Percentiles rank a stretch among this genome's conserved stretches.
phyloP scores from a whole-genome alignment of 495 filamentous ascomycete genomes.

The Penicillium samsonianum region DNA sequence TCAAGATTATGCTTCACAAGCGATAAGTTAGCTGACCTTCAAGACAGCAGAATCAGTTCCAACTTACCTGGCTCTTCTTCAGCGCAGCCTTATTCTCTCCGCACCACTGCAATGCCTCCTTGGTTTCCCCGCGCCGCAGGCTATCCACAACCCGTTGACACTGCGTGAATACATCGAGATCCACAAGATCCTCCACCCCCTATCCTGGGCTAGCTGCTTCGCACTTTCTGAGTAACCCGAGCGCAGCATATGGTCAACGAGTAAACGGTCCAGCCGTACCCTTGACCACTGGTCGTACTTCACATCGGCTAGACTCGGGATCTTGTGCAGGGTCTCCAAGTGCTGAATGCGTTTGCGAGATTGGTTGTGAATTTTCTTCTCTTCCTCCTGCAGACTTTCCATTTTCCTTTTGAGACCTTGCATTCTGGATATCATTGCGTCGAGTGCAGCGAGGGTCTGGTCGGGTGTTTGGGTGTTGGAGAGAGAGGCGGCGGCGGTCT shows the following conservation, averaged over 20 bases:
- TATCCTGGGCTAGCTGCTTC: conserved; percentile 67
- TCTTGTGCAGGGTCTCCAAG: conserved; percentile 72
- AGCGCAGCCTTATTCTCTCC: conserved; percentile 85
- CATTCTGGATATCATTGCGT: conserved; percentile 81
- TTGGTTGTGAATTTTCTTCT: conserved; percentile 69
- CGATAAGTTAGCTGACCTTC: conserved; percentile 24
- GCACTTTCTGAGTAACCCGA: conserved; percentile 82
- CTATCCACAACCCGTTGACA: conserved; percentile 74
- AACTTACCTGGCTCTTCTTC: conserved; percentile 75
- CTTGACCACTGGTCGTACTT: conserved; percentile 92
- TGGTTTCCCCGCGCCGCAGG: conserved; percentile 67
- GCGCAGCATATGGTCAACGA: conserved; percentile 88
- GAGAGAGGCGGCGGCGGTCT: conserved; percentile 66
- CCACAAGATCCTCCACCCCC: conserved; percentile 77
- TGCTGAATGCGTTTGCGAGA: conserved; percentile 76
- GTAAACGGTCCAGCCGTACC: conserved; percentile 73
- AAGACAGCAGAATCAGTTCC: neutral
- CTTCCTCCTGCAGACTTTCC: conserved; percentile 72
- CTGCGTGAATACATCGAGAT: conserved; percentile 83
- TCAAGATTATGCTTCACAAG: conserved; percentile 76
- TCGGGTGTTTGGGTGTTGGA: conserved; percentile 59
- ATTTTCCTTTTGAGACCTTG: conserved; percentile 87
- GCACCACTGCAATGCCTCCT: conserved; percentile 86
- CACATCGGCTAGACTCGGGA: conserved; percentile 83
- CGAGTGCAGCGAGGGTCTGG: conserved; percentile 73